A percentile compares a stretch with the other conserved stretches of the same genome.
phyloP scores from a whole-genome alignment of 805 yeast species.

The Candida insectorum region DNA sequence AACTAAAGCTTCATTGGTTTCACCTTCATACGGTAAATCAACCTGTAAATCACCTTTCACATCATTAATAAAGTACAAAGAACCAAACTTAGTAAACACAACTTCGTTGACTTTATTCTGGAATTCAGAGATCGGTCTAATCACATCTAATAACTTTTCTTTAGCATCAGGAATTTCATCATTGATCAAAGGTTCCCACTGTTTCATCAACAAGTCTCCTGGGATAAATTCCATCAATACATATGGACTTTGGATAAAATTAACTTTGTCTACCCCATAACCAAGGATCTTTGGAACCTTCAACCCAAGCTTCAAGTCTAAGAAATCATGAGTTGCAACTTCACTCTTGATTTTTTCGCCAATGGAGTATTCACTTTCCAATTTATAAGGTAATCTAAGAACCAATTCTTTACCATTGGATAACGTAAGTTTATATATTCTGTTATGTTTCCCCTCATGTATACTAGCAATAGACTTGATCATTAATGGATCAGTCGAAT shows the following conservation, averaged over 20 bases:
- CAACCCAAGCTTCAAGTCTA: slow-evolving; percentile 57
- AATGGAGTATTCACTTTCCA: slow-evolving; percentile 63
- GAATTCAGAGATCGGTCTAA: slow-evolving; percentile 71
- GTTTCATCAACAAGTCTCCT: slow-evolving; percentile 81
- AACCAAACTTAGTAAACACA: slow-evolving; percentile 73
- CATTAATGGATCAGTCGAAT: slow-evolving; percentile 31
- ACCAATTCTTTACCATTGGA: slow-evolving; percentile 60
- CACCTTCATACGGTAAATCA: slow-evolving; percentile 51
- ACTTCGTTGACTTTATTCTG: slow-evolving; percentile 52
- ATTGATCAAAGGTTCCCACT: slow-evolving; percentile 80
- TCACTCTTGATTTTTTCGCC: slow-evolving; percentile 76
- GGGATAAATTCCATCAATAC: slow-evolving; percentile 75
- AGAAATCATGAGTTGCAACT: slow-evolving; percentile 90
- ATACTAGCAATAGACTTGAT: slow-evolving; percentile 75
- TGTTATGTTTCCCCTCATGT: slow-evolving; percentile 93
- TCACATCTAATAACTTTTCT: slow-evolving; percentile 52
- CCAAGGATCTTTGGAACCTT: slow-evolving; percentile 72
- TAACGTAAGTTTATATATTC: slow-evolving; percentile 72
- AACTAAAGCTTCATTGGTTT: slow-evolving; percentile 48
- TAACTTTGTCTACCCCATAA: slow-evolving; percentile 59
- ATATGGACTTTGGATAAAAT: slow-evolving; percentile 69
- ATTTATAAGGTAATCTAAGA: slow-evolving; percentile 81
- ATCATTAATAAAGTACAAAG: slow-evolving; percentile 76
- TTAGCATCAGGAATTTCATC: slow-evolving; percentile 50
- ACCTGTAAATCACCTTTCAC: slow-evolving; percentile 43